Evolutionary conservation across 2,329 filamentous ascomycete species (phyloP), one percentile per base, ranked within the genome.

Genomic region (Colletotrichum echinochloae): DNA sequence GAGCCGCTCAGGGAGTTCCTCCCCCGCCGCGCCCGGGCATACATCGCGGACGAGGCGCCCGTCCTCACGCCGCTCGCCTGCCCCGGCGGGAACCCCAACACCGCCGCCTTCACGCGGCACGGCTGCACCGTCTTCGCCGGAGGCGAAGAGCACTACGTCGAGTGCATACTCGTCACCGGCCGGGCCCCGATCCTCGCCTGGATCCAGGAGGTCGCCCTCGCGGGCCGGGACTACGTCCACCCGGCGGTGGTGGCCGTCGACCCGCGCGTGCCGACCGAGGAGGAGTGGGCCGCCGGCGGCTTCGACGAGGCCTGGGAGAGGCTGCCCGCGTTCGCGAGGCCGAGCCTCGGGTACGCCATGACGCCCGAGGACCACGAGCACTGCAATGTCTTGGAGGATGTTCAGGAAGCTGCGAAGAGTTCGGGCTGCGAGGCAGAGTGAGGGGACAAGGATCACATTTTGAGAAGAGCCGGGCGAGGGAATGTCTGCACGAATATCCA

Each of bases 51-150:
- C 18, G 63, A 80, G 0, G 81, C 87, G 5, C 84, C 87, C 0
- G 74, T 87, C 0, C 87, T 87, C 49, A 84, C 81, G 1, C 85
- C 86, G 1, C 78, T 94, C 8, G 81, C 86, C 12, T 48, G 44
- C 20, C 48, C 63, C 8, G 76, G 83, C 1, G 86, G 87, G 12
- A 88, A 87, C 74, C 77, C 80, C 0, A 74, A 78, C 18, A 80
- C 81, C 3, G 66, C 73, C 1, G 74, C 77, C 46, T 82, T 85
- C 76, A 82, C 83, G 0, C 74, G 79, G 14, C 82, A 87, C 52
- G 91, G 91, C 6, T 92, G 89, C 73, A 91, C 92, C 5, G 86
- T 90, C 72, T 92, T 91, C 79, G 91, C 91, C n/a, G 87, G 90
- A 1, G 91, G 91, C 4, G 89, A 92, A 72, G 75, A 80, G 1